Conservation (phyloP, 2,329 filamentous ascomycete species). For the Penicillium sp. region DNA sequence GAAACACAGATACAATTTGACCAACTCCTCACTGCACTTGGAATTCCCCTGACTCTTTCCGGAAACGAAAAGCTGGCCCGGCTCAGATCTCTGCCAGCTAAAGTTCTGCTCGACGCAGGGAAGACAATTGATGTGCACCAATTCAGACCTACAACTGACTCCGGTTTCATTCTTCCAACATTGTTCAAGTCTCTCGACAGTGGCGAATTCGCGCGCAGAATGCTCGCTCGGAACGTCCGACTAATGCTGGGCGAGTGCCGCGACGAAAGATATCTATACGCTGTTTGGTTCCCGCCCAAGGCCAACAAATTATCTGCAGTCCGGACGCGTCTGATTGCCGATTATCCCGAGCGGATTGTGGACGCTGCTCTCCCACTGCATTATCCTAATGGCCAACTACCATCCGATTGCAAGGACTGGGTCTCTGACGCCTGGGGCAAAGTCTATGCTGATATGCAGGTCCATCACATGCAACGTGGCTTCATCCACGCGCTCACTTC, state of each 20-base stretch:
- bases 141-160: constrained; percentile 56
- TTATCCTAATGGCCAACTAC: constrained; percentile 44
- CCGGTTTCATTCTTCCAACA: constrained; percentile 45
- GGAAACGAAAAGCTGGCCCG: constrained; percentile 47
- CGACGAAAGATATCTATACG: constrained; percentile 56
- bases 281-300: constrained; percentile 50
- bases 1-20: constrained; percentile 55
- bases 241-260: constrained; percentile 57
- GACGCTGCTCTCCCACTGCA: constrained; percentile 47
- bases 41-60: constrained; percentile 44
- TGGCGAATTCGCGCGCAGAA: constrained; percentile 48
- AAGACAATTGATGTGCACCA: constrained; percentile 50
- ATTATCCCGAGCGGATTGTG: constrained; percentile 51
- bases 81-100: constrained; percentile 43
- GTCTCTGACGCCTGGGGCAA: constrained; percentile 51
- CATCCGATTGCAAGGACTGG: constrained; percentile 47
- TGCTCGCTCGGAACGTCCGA: constrained; percentile 48
- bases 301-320: constrained; percentile 44
- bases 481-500: constrained; percentile 47
- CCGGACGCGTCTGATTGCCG: constrained; percentile 50
- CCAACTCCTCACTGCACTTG: constrained; percentile 47
- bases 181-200: constrained; percentile 50
- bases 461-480: constrained; percentile 55
- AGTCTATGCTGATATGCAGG: constrained; percentile 59
- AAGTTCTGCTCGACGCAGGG: constrained; percentile 45